A percentile compares a stretch with the other conserved stretches of the same genome.
phyloP scores from a whole-genome alignment of 352 stramenopile species.

The Phytopythium cucurbitacearum region DNA sequence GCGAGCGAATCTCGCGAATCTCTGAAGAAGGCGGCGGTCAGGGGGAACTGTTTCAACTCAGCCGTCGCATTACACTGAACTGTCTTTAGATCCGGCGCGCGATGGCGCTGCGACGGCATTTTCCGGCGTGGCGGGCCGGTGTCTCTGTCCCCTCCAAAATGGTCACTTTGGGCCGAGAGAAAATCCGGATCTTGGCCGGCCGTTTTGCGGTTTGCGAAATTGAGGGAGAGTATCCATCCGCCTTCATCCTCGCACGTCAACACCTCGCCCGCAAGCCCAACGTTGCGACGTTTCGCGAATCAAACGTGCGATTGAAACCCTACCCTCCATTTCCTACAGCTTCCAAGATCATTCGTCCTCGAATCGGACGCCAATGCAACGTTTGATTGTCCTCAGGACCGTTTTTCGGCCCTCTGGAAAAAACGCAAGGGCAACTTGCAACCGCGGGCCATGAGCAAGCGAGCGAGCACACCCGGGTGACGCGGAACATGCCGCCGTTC shows the following conservation, averaged over 20 bases:
- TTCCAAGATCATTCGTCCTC: constrained; percentile 2
- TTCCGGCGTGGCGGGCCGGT: no score
- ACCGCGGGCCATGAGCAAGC: background rate
- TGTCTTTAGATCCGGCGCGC: background rate
- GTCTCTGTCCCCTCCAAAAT: background rate
- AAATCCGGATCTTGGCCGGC: background rate
- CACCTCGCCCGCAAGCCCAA: constrained; percentile 9
- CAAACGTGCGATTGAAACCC: constrained; percentile 16
- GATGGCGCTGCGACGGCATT: no score
- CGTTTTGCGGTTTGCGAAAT: no score
- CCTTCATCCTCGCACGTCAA: constrained; percentile 10
- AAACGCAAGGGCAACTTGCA: no score
- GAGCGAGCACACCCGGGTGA: background rate
- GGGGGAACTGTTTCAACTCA: background rate
- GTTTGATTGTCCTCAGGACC: background rate
- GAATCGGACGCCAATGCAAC: background rate
- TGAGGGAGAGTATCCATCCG: background rate
- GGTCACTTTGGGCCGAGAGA: background rate
- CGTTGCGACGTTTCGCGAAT: constrained; percentile 12
- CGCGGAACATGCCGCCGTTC: constrained; percentile 5
- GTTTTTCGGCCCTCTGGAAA: no score
- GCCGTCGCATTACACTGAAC: background rate
- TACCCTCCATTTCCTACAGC: background rate
- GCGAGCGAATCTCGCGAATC: no score
- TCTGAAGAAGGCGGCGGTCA: no score